Evolutionary conservation across 768 basidiomycete species (phyloP).

Genomic region (Goffeauzyma gilvescens): DNA sequence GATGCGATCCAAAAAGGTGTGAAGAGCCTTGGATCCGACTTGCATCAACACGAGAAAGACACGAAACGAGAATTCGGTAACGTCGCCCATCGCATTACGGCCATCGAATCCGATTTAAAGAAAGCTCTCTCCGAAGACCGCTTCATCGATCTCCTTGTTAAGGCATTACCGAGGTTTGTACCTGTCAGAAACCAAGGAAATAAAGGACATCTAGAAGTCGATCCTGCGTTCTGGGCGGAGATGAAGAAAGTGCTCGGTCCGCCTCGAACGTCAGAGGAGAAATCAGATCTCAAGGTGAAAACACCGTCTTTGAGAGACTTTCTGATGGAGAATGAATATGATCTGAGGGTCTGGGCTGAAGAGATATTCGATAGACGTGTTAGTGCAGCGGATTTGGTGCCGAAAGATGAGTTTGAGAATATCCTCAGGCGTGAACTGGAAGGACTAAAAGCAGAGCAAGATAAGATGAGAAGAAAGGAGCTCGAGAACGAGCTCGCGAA

Average conservation of each 20-base stretch:
- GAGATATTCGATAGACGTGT: constrained; percentile 25
- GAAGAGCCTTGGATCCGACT: too few species aligned
- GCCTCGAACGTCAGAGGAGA: constrained; percentile 15
- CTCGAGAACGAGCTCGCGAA: neutral
- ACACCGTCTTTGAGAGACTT: constrained; percentile 23
- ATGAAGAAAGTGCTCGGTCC: constrained; percentile 32
- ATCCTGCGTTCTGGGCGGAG: constrained; percentile 35
- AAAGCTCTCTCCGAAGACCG: constrained; percentile 24
- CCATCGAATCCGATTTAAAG: constrained; percentile 20
- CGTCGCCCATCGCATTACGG: too few species aligned
- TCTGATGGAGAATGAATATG: constrained; percentile 24
- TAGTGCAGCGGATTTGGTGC: too few species aligned
- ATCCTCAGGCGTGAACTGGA: constrained; percentile 1
- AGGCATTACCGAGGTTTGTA: constrained; percentile 31
- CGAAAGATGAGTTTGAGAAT: constrained; percentile 12
- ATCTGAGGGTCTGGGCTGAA: constrained; percentile 27
- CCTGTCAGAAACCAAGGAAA: constrained; percentile 25
- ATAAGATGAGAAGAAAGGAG: neutral
- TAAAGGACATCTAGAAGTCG: constrained; percentile 26
- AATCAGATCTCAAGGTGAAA: constrained; percentile 16
- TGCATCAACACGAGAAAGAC: too few species aligned
- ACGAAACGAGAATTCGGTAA: constrained; percentile 18
- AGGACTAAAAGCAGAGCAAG: neutral
- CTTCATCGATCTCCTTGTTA: constrained; percentile 27
- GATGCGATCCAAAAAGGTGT: too few species aligned